Conservation (phyloP, 2,329 filamentous ascomycete genomes). For the Canariomyces notabilis region DNA sequence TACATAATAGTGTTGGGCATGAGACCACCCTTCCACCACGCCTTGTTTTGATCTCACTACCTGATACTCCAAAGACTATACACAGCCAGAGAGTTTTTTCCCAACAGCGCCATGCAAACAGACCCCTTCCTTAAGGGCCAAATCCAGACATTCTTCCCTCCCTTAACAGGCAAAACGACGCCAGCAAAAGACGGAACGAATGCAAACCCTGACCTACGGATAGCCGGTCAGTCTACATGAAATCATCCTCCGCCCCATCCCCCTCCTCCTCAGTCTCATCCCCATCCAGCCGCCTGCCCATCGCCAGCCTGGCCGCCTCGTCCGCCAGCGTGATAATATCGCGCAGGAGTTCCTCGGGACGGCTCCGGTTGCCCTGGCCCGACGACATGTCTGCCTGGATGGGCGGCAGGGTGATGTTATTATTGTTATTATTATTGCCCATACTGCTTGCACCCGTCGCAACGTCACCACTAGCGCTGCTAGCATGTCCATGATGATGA, state of each 20-base stretch:
- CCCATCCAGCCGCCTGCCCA: conserved; percentile 27
- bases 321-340: conserved; percentile 40
- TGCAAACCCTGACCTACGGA: no score
- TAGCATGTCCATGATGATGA: neutral
- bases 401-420: conserved; percentile 18
- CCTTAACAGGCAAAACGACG: no score
- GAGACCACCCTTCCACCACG: no score
- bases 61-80: no score
- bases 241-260: conserved; percentile 38
- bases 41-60: no score
- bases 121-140: no score
- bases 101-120: no score
- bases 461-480: neutral
- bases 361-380: conserved; percentile 24
- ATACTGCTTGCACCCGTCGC: neutral
- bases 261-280: conserved; percentile 33
- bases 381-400: conserved; percentile 13
- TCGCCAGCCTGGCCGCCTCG: conserved; percentile 38
- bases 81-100: no score
- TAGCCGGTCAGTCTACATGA: conserved; percentile 39
- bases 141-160: no score
- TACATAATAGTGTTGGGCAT: no score
- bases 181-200: no score
- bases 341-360: conserved; percentile 32
- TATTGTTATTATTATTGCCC: neutral